Evolutionary conservation across 352 stramenopile genomes (phyloP), one percentile per base, ranked within the genome.

Genomic region (Pythium dissotocum): DNA sequence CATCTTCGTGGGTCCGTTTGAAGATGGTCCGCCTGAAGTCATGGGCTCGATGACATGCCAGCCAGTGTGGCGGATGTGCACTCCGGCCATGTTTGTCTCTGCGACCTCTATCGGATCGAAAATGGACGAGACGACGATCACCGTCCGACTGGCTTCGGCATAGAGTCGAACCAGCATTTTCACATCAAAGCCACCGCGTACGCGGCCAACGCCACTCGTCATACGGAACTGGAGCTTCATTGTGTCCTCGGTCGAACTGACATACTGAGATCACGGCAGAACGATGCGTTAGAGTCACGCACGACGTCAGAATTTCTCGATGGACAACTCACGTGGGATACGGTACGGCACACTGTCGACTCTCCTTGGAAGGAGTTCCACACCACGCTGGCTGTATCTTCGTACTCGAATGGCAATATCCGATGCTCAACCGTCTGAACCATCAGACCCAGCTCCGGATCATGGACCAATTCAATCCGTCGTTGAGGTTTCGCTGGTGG

Each of bases 371-470:
- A 36, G n/a, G 38, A 24, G 3, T 36, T 21, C 63, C 56, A 70
- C 14, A 65, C 54, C 33, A 58, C 63, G 8, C 57, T 12, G n/a
- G 52, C 28, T 6, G 36, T 62, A 4, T 44, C 44, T 40, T 70
- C 55, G 10, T 61, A 70, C 2, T 36, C 38, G 48, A 70, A 70
- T 1, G 63, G 63, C 28, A 70, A 12, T 8, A 70, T 30, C 12
- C n/a, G 57, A 26, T 57, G 33, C 57, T 65, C 56, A 24, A 36
- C 52, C 1, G 26, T 65, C 24, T 32, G 38, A 6, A 70, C 21
- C 13, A 58, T 38, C 40, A 70, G 49, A 2, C 63, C 52, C 1
- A 70, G 30, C 3, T 57, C 46, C 0, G 54, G 26, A n/a, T 62
- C 63, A 13, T 35, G 52, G 21, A 61, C n/a, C 32, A 63, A 21